phyloP scores from a whole-genome alignment of 805 yeast genomes.

The Lipomyces sp. region DNA sequence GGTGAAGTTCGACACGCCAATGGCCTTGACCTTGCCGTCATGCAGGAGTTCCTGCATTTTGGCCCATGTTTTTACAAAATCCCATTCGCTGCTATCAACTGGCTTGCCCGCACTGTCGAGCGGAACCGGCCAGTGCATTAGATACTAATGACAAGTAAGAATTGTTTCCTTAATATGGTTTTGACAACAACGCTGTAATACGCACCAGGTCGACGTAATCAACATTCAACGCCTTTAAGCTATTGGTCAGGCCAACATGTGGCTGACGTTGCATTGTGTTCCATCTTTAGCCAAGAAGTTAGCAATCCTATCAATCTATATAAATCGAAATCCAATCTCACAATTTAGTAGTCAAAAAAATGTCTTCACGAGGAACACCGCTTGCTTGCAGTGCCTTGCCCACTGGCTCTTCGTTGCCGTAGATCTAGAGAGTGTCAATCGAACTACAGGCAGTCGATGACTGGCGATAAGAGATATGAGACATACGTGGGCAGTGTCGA shows the following conservation, averaged over 20 bases:
- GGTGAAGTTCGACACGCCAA: constrained; percentile 77
- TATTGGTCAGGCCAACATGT: constrained; percentile 50
- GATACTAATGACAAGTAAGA: constrained; percentile 37
- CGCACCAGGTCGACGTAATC: constrained; percentile 65
- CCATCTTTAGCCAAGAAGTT: constrained; percentile 38
- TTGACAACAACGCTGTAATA: constrained; percentile 39
- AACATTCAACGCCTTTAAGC: constrained; percentile 58
- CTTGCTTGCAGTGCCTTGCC: constrained; percentile 42
- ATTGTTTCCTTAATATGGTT: constrained; percentile 41
- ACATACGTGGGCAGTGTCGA: constrained; percentile 60
- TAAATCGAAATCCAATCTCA: too few relatives aligned
- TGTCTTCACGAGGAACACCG: constrained; percentile 49
- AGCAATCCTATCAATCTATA: too few relatives aligned
- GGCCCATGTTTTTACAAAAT: constrained; percentile 57
- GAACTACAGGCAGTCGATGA: too few relatives aligned
- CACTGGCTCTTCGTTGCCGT: constrained; percentile 63
- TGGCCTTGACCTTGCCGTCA: constrained; percentile 48
- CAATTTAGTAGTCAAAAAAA: constrained; percentile 46
- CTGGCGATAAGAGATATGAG: too few relatives aligned
- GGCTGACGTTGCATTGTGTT: constrained; percentile 39
- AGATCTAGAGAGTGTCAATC: constrained; percentile 36
- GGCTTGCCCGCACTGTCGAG: constrained; percentile 43
- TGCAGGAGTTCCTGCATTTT: constrained; percentile 56
- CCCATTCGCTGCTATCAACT: constrained; percentile 37
- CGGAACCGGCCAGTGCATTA: constrained; percentile 81